phyloP scores from a whole-genome alignment of 2,329 filamentous ascomycete genomes.

The Calonectria pseudoturangicola region DNA sequence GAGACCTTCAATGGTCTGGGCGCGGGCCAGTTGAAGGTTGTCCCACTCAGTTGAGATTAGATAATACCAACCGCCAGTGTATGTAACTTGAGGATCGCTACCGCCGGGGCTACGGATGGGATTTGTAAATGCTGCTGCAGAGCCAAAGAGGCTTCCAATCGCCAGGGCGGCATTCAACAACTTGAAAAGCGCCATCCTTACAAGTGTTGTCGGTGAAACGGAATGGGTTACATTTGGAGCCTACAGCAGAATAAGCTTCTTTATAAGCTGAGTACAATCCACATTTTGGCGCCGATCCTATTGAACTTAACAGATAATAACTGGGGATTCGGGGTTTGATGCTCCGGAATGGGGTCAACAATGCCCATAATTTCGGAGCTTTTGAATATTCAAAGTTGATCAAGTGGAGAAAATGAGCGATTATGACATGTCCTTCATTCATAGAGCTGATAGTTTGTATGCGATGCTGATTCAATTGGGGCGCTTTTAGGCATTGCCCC shows the following conservation, averaged over 20 bases:
- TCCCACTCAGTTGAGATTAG: constrained; percentile 74
- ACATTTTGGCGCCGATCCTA: neutral
- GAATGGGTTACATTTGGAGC: neutral
- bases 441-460: neutral
- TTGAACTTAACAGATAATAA: neutral
- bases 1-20: constrained; percentile 73
- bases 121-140: constrained; percentile 66
- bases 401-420: constrained; percentile 13
- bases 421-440: constrained; percentile 11
- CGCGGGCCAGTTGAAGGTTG: constrained; percentile 72
- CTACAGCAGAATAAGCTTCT: neutral
- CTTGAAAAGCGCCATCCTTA: constrained; percentile 12
- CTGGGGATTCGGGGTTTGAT: constrained; percentile 9
- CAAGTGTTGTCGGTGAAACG: neutral
- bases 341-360: neutral
- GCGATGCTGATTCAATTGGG: constrained; percentile 6
- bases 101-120: constrained; percentile 70
- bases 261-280: neutral
- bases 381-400: neutral
- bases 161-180: constrained; percentile 8
- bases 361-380: neutral
- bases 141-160: constrained; percentile 34
- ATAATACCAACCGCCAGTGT: constrained; percentile 73
- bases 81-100: constrained; percentile 72
- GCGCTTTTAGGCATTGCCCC: constrained; percentile 19